These are phyloP conservation scores for Phyllosticta citriasiana DNA, from an alignment of 2,329 filamentous ascomycete genomes.

Conservation along the genomic window DNA sequence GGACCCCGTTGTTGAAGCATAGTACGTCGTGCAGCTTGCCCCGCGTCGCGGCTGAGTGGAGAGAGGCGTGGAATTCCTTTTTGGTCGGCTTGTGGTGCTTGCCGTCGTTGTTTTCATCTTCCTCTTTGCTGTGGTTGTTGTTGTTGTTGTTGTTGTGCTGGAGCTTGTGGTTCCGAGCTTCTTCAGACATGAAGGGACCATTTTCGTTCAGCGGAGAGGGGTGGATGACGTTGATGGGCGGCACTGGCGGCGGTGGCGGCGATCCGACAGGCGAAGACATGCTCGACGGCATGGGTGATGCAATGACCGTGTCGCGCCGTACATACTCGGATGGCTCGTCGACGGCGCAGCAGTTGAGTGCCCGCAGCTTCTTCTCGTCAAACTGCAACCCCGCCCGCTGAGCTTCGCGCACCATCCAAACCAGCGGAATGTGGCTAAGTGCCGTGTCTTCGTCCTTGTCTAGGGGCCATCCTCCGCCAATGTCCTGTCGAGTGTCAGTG, in stretches of 20 bases:
- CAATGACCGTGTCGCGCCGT: neutral
- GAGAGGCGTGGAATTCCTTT: slow-evolving; percentile 46
- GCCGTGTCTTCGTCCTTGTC: slow-evolving; percentile 45
- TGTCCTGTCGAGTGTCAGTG: slow-evolving; percentile 36
- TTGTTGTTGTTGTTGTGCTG: neutral
- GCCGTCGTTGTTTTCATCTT: neutral
- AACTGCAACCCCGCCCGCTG: slow-evolving; percentile 58
- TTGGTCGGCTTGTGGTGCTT: neutral
- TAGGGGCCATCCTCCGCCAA: slow-evolving; percentile 64
- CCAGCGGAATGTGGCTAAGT: slow-evolving; percentile 57
- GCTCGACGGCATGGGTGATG: neutral
- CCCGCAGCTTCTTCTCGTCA: slow-evolving; percentile 56
- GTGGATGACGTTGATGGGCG: slow-evolving; percentile 24
- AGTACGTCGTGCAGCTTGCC: slow-evolving; percentile 62
- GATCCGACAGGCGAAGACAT: neutral
- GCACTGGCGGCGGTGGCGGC: slow-evolving; percentile 12
- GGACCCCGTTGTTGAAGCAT: slow-evolving; percentile 51
- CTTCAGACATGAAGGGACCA: neutral
- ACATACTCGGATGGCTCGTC: slow-evolving; percentile 15
- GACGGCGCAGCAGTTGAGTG: slow-evolving; percentile 53
- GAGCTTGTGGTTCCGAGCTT: neutral
- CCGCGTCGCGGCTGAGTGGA: slow-evolving; percentile 45
- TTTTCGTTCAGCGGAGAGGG: slow-evolving; percentile 7
- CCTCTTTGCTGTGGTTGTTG: slow-evolving; percentile 1
- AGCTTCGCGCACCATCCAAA: slow-evolving; percentile 61